phyloP scores from a whole-genome alignment of 2,329 filamentous ascomycete genomes.

The Xylaria sp. region DNA sequence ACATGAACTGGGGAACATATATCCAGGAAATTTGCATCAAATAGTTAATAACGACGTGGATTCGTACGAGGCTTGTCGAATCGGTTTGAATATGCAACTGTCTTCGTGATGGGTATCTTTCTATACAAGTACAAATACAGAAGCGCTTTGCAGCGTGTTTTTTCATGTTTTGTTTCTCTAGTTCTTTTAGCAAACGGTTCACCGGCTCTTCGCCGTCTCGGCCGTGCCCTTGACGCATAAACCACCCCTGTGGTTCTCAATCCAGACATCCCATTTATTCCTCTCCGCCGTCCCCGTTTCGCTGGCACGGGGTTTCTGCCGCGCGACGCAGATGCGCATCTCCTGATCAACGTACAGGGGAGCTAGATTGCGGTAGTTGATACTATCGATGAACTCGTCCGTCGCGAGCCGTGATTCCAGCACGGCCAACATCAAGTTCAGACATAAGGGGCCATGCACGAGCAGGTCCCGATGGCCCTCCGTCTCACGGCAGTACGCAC shows the following conservation, averaged over 20 bases:
- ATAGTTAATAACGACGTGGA: neutral
- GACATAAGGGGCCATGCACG: conserved; percentile 79
- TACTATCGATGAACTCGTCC: conserved; percentile 40
- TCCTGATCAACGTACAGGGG: conserved; percentile 72
- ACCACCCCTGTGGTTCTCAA: conserved; percentile 56
- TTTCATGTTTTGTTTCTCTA: neutral
- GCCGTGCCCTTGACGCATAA: conserved; percentile 58
- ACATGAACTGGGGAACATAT: neutral
- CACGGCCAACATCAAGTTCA: conserved; percentile 69
- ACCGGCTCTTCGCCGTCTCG: conserved; percentile 2
- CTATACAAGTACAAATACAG: neutral
- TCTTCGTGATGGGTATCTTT: neutral
- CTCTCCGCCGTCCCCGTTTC: conserved; percentile 13
- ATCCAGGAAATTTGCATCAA: neutral
- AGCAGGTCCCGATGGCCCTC: conserved; percentile 73
- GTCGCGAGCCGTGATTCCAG: conserved; percentile 46
- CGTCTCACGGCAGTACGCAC: conserved; percentile 58
- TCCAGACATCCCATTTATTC: conserved; percentile 56
- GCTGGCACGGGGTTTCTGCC: conserved; percentile 33
- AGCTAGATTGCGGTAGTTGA: conserved; percentile 76
- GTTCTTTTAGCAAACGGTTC: neutral
- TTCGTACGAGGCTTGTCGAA: neutral
- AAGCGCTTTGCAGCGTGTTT: neutral
- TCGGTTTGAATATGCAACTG: neutral
- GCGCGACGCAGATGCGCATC: conserved; percentile 63